phyloP scores from a whole-genome alignment of 257 asterid genomes.

The Nemophila menziesii region DNA sequence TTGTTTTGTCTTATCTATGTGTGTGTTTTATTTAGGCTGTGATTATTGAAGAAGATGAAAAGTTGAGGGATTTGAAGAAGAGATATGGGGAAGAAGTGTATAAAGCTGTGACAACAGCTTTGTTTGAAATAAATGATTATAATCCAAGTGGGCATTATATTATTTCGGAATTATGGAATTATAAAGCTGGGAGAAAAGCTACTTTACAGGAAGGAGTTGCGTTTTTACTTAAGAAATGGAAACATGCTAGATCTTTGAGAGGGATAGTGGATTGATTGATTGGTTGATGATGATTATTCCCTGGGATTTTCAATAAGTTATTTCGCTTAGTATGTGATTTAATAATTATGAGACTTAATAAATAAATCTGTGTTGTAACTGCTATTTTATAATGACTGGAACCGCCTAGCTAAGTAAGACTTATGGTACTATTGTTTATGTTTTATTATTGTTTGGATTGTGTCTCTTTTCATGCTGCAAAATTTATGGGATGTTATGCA shows the following conservation, averaged over 20 bases:
- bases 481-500: too few species aligned
- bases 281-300: background rate
- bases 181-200: constrained; percentile 54
- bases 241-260: constrained; percentile 4
- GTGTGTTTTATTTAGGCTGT: constrained; percentile 27
- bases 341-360: background rate
- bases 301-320: background rate
- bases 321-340: background rate
- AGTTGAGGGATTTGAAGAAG: constrained; percentile 51
- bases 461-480: too few species aligned
- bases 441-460: too few species aligned
- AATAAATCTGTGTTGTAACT: background rate
- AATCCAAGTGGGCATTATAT: constrained; percentile 81
- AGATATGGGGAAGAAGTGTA: constrained; percentile 39
- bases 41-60: constrained; percentile 58
- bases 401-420: too few species aligned
- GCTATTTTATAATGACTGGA: background rate
- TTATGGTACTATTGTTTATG: too few species aligned
- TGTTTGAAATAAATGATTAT: constrained; percentile 61
- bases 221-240: constrained; percentile 49
- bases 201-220: constrained; percentile 57
- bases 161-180: constrained; percentile 74
- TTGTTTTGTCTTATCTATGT: background rate
- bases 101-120: constrained; percentile 53
- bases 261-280: constrained; percentile 3